Evolutionary conservation across 2,329 filamentous ascomycete genomes (phyloP), one percentile per base, ranked within the genome.

Genomic region (Aspergillus oerlinghausenensis): DNA sequence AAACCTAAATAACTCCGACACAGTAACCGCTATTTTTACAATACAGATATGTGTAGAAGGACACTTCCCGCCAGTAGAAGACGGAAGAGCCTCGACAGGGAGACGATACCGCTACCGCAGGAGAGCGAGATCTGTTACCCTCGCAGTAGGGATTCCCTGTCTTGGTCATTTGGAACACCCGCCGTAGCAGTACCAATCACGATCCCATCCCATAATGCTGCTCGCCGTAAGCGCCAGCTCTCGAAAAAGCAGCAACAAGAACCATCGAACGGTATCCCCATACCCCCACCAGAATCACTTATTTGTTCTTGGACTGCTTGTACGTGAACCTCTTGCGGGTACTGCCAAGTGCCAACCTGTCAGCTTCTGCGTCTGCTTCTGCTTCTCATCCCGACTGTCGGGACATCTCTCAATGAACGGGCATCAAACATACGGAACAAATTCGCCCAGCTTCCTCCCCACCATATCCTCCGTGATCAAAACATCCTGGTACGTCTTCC

Each of bases 381-480:
- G 28, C 4, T 4, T 19, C 9, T 45, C 49, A 23, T 4, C 28
- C 49, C 17, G 17, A 26, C 9, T 9, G 32, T 17, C 14, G n/a
- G 42, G n/a, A 25, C n/a, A 11, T 26, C 26, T 19, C 19, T 25
- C 23, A 49, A 9, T n/a, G 40, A 54, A 29, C 56, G 45, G 1
- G 42, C 21, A 50, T 47, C 47, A 51, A 51, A 85, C 90, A 69
- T 84, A 96, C 92, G 85, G 80, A 60, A 91, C 87, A 73, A 96
- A 97, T 77, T 97, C 92, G 67, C 92, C 92, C 65, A 97, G 81
- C 78, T 96, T 97, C 76, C 94, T 89, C 54, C 92, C 92, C 51
- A 97, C 92, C 92, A 97, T 97, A 69, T 96, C 90, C 73, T 96
- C 92, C 17, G 92, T 96, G 61, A 97, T 89, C 63, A 81, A 82